Evolutionary conservation across 192 early-diverging fungal species (phyloP).

Genomic region (Powellomyces hirtus): DNA sequence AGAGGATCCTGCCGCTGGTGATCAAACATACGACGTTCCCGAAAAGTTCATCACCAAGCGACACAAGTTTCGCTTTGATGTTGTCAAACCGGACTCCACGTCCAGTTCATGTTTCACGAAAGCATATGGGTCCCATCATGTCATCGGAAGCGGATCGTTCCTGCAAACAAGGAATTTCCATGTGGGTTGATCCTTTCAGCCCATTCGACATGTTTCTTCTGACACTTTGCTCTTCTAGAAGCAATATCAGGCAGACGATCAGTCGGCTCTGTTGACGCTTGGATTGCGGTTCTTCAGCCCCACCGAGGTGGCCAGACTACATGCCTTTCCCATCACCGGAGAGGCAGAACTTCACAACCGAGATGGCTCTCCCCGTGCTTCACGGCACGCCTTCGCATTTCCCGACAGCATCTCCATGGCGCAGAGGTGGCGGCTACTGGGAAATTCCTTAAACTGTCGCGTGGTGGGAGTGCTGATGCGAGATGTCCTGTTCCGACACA

Average conservation of each 20-base stretch:
- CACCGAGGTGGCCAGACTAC: constrained; percentile 73
- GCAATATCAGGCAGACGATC: constrained; percentile 60
- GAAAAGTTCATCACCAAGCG: constrained; percentile 36
- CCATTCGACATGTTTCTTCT: constrained; percentile 60
- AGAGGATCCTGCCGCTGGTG: constrained; percentile 2
- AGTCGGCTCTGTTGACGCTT: constrained; percentile 61
- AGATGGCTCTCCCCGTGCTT: neutral
- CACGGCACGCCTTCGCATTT: constrained; percentile 59
- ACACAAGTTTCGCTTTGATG: constrained; percentile 36
- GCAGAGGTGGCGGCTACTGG: constrained; percentile 83
- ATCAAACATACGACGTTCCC: constrained; percentile 29
- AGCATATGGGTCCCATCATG: constrained; percentile 75
- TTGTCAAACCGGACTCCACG: constrained; percentile 27
- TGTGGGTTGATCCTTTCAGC: constrained; percentile 42
- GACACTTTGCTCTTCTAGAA: constrained; percentile 50
- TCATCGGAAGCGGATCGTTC: constrained; percentile 74
- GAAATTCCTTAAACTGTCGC: constrained; percentile 86
- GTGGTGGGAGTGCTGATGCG: constrained; percentile 76
- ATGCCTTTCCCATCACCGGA: constrained; percentile 68
- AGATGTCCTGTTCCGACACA: constrained; percentile 13
- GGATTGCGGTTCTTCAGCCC: constrained; percentile 83
- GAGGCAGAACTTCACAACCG: neutral
- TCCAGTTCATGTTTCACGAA: constrained; percentile 57
- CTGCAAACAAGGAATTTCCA: constrained; percentile 72
- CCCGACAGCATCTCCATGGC: constrained; percentile 61